Conservation (phyloP, 352 stramenopile genomes). For the Phytophthora hibernalis region DNA sequence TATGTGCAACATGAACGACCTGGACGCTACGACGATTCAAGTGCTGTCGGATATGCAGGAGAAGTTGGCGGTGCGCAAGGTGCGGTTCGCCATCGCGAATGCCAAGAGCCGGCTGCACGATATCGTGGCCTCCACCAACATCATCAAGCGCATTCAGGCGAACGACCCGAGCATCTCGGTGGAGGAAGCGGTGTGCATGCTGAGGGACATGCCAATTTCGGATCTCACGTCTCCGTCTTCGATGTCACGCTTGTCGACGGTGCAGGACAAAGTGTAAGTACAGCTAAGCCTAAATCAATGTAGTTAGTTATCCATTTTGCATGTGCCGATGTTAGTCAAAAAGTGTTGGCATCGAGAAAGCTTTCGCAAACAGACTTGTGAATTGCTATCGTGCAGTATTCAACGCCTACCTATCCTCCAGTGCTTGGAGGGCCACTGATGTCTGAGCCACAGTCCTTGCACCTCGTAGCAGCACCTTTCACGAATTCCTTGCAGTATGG, state of each 20-base stretch:
- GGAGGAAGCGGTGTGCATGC: slow-evolving; percentile 44
- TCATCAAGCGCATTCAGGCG: slow-evolving; percentile 53
- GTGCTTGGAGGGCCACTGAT: slow-evolving; percentile 15
- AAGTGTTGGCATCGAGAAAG: too few species aligned
- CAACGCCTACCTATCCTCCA: slow-evolving; percentile 6
- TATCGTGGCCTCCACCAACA: slow-evolving; percentile 53
- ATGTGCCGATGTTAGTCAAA: not conserved
- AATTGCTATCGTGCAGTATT: too few species aligned
- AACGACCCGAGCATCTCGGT: slow-evolving; percentile 38
- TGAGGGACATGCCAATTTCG: slow-evolving; percentile 24
- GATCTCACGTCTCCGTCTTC: slow-evolving; percentile 33
- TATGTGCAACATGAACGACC: slow-evolving; percentile 57
- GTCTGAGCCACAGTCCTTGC: slow-evolving; percentile 44
- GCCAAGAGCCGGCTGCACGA: slow-evolving; percentile 52
- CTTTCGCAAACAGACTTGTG: too few species aligned
- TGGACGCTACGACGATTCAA: slow-evolving; percentile 75
- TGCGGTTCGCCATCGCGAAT: slow-evolving; percentile 55
- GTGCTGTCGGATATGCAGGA: slow-evolving; percentile 66
- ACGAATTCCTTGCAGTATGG: slow-evolving; percentile 75
- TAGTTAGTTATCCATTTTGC: slow-evolving; percentile 7
- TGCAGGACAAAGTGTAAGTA: slow-evolving; percentile 31
- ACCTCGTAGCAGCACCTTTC: slow-evolving; percentile 58
- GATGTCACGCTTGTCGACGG: slow-evolving; percentile 24
- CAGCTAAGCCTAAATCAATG: not conserved
- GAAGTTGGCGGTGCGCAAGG: slow-evolving; percentile 55